Evolutionary conservation across 306 rosid genomes (phyloP).

Genomic region (Begonia masoniana): DNA sequence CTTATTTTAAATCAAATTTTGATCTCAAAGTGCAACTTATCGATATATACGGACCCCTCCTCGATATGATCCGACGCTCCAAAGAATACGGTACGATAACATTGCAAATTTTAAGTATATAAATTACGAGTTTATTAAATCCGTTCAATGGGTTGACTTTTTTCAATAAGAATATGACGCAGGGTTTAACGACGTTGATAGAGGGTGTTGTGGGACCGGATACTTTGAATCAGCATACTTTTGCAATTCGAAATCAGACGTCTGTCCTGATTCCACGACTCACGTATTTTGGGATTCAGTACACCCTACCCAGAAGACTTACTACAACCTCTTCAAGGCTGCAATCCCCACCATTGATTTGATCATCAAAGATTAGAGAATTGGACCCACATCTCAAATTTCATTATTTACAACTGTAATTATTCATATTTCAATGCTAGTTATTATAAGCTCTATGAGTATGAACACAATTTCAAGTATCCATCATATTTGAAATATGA

Average conservation of each 20-base stretch:
- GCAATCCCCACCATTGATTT: conserved; percentile 19
- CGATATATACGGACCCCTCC: conserved; percentile 31
- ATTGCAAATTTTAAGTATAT: too few relatives aligned
- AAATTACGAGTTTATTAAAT: too few relatives aligned
- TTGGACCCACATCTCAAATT: too few relatives aligned
- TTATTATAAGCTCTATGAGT: too few relatives aligned
- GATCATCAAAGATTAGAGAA: conserved; percentile 14
- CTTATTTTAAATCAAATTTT: conserved; percentile 13
- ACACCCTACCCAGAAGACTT: conserved; percentile 51
- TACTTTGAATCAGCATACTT: conserved; percentile 32
- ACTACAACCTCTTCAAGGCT: conserved; percentile 26
- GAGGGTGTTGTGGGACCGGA: conserved; percentile 71
- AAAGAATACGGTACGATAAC: conserved; percentile 22
- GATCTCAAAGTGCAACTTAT: conserved; percentile 27
- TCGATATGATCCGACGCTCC: conserved; percentile 25
- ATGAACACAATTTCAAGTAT: too few relatives aligned
- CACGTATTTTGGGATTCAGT: conserved; percentile 63
- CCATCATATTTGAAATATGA: too few relatives aligned
- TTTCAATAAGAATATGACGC: too few relatives aligned
- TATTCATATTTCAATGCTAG: too few relatives aligned
- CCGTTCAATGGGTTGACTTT: too few relatives aligned
- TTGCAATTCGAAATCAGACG: conserved; percentile 28
- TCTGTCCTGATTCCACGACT: conserved; percentile 37
- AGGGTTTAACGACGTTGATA: conserved; percentile 40
- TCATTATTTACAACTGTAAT: too few relatives aligned